Evolutionary conservation across 1,284 basidiomycete species (phyloP).

Genomic region (Pholiota adiposa): DNA sequence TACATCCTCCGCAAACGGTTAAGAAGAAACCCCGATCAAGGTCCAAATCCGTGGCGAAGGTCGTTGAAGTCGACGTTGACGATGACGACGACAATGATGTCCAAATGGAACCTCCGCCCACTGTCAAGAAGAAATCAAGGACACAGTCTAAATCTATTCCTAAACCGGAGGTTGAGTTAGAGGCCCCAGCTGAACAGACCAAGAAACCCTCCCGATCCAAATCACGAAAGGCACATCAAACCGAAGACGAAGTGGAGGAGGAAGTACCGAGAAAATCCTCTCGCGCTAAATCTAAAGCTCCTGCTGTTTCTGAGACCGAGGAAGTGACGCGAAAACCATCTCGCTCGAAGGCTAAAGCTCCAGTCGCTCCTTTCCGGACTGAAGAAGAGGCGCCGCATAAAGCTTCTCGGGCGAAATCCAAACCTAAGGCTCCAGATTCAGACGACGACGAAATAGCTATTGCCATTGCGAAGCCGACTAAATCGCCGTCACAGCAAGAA

Average conservation of each 20-base stretch:
- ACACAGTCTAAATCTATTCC: not conserved
- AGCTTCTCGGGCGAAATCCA: constrained; percentile 18
- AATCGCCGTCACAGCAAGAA: not conserved
- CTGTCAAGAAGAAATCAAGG: constrained; percentile 8
- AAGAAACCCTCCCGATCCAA: constrained; percentile 34
- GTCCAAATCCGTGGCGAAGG: constrained; percentile 9
- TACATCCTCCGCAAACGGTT: constrained; percentile 16
- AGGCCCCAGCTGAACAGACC: constrained; percentile 16
- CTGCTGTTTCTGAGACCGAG: constrained; percentile 36
- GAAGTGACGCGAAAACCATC: constrained; percentile 18
- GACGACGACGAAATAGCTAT: constrained; percentile 21
- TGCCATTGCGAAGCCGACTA: not conserved
- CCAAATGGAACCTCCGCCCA: not conserved
- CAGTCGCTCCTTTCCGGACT: constrained; percentile 6
- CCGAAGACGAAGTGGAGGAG: constrained; percentile 16
- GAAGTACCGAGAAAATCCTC: constrained; percentile 20
- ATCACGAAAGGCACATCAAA: constrained; percentile 17
- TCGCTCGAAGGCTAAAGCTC: constrained; percentile 19
- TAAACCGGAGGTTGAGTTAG: not conserved
- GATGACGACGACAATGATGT: not conserved
- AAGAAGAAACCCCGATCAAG: constrained; percentile 18
- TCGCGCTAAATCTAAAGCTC: constrained; percentile 33
- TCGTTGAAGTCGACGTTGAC: not conserved
- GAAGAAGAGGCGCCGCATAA: constrained; percentile 15
- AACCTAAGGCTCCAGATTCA: constrained; percentile 18